Evolutionary conservation across 2,329 filamentous ascomycete genomes (phyloP).

Genomic region (Claviceps sorghi): DNA sequence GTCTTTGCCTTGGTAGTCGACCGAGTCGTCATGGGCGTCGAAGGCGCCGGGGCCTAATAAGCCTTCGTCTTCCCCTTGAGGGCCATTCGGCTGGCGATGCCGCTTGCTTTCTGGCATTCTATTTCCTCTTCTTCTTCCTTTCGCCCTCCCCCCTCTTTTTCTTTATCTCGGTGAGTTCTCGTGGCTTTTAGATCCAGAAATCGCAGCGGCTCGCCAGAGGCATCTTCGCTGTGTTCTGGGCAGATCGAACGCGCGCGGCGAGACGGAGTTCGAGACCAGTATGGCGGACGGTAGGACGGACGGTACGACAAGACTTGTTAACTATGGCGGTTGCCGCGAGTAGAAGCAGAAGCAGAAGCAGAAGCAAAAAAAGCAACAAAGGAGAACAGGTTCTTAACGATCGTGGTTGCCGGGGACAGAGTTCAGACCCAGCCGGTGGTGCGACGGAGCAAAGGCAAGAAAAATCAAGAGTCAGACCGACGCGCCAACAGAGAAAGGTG

Average conservation of each 20-base stretch:
- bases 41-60: conserved; percentile 14
- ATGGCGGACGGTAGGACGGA: background rate
- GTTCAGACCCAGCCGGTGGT: background rate
- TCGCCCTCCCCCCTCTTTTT: too few relatives aligned
- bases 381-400: background rate
- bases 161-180: too few relatives aligned
- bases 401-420: background rate
- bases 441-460: too few relatives aligned
- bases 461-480: too few relatives aligned
- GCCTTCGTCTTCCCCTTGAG: conserved; percentile 18
- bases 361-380: background rate
- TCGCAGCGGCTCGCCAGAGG: conserved; percentile 4
- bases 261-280: background rate
- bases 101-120: conserved; percentile 20
- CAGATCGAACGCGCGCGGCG: background rate
- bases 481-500: background rate
- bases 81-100: conserved; percentile 15
- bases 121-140: background rate
- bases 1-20: conserved; percentile 6
- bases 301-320: background rate
- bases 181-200: background rate
- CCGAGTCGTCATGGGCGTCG: conserved; percentile 15
- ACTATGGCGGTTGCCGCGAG: background rate
- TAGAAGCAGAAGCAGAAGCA: background rate
- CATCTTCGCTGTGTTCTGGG: conserved; percentile 5